Evolutionary conservation across 2,329 filamentous ascomycete species (phyloP), one percentile per base, ranked within the genome.

Genomic region (Aspergillus terreus): DNA sequence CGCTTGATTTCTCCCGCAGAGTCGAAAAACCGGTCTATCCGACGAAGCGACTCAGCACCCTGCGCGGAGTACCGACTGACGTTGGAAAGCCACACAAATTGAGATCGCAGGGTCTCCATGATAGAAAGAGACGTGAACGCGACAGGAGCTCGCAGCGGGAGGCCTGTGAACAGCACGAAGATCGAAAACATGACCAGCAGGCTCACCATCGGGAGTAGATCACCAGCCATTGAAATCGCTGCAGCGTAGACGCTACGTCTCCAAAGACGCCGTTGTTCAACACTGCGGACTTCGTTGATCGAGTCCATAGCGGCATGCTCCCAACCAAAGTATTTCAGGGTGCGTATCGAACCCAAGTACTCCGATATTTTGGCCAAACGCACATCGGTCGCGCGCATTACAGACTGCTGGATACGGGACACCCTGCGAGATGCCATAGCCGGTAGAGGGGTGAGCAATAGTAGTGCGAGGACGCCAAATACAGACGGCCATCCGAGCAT

Each of bases 281-380:
- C 67, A 12, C 68, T 62, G 2, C 82, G 77, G 10, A 79, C 73
- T 4, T 73, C 67, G 27, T 79, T 72, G 50, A 84, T 77, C 46
- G 74, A 76, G n/a, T 76, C 69, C 10, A 76, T 73, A 54, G 81
- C 76, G 30, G 78, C 73, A 15, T 75, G 72, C 59, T 84, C 81
- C 82, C 81, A 84, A 2, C 78, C 78, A 62, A 84, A 83, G 57
- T 82, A 83, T 59, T 84, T 84, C 65, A 84, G 77, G 14, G 78
- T 79, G 10, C 78, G 75, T 50, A 84, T 82, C 6, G 81, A 82
- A 23, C 75, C 69, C 23, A 84, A 71, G 57, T 82, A 83, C 58
- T 84, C 81, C 1, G 80, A 78, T 15, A 83, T 76, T 17, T 80
- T 73, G 1, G 80, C 82, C 49, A 84, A 79, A 23, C 82, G 77